Base-by-base conservation (phyloP, 805 yeast genomes). In the Wickerhamiella vanderwaltii region DNA sequence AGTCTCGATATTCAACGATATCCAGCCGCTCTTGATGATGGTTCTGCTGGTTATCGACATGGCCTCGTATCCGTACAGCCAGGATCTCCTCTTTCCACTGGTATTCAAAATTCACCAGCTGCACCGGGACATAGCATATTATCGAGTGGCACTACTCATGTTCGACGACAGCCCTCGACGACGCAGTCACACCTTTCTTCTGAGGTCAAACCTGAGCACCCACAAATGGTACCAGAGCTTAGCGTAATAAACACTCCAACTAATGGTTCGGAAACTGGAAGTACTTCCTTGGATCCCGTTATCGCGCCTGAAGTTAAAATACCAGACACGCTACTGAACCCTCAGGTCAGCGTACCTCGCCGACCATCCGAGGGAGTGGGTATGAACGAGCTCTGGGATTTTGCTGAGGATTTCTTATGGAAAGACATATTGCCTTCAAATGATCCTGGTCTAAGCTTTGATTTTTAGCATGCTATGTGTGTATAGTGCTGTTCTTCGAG, bases 1-100 rank as follows among this genome's bases (percentile, higher is more conserved):
- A 49, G 29, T 22, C 18, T 42, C 17, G 35, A 37, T 26, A 43
- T 36, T 13, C 32, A 35, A 24, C 41, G 38, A 15, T 31, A 24
- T 28, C 29, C 35, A 3, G 42, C 18, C 15, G 35, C 28, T 5
- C 23, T 19, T 4, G 9, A 17, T 23, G 11, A 23, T 7, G 7
- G 11, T 23, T 9, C 13, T 19, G 28, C 32, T 7, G 15, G 15
- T 30, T 3, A 20, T 22, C 5, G 25, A 9, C 16, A 7, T 7
- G 15, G 13, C 13, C 16, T 32, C 23, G 15, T 16, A 7, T 6
- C 23, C 23, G 5, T 19, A 9, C 5, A n/a, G 11, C 7, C 26
- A 7, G n/a, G n/a, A 3, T 19, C 32, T 17, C 13, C 33, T 4
- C 22, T 15, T 19, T 7, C 40, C n/a, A 2, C 26, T 6, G 24